Evolutionary conservation across 192 early-diverging fungal genomes (phyloP).

Genomic region (Rhizophagus prolifer): DNA sequence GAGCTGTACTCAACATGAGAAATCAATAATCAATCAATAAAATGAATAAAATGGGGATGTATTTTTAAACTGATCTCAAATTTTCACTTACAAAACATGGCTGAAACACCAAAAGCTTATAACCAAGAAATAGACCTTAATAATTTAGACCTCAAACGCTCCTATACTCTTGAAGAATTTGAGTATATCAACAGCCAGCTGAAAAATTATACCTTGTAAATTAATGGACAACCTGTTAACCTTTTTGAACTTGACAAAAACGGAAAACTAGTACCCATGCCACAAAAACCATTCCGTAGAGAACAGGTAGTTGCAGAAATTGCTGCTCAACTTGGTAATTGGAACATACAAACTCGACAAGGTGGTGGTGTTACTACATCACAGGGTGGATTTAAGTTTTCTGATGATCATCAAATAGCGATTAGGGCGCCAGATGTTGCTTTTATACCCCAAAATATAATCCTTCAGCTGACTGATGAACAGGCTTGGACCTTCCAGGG

Average conservation of each 20-base stretch:
- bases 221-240: conserved; percentile 21
- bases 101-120: not conserved
- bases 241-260: conserved; percentile 30
- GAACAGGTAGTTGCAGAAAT: conserved; percentile 27
- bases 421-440: conserved; percentile 15
- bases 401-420: conserved; percentile 14
- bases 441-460: too few species aligned
- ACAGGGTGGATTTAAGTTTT: conserved; percentile 29
- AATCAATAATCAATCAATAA: too few species aligned
- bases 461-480: too few species aligned
- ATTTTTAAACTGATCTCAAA: too few species aligned
- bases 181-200: conserved; percentile 26
- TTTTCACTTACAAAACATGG: too few species aligned
- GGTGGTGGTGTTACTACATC: conserved; percentile 28
- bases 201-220: conserved; percentile 18
- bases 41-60: too few species aligned
- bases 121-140: conserved; percentile 11
- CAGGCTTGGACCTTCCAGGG: conserved; percentile 3
- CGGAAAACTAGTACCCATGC: conserved; percentile 25
- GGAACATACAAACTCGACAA: conserved; percentile 24
- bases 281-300: conserved; percentile 2
- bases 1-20: too few species aligned
- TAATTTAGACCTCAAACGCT: conserved; percentile 22
- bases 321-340: conserved; percentile 26
- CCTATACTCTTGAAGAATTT: conserved; percentile 28